phyloP scores from a whole-genome alignment of 805 yeast genomes.

The Starmerella stellata region DNA sequence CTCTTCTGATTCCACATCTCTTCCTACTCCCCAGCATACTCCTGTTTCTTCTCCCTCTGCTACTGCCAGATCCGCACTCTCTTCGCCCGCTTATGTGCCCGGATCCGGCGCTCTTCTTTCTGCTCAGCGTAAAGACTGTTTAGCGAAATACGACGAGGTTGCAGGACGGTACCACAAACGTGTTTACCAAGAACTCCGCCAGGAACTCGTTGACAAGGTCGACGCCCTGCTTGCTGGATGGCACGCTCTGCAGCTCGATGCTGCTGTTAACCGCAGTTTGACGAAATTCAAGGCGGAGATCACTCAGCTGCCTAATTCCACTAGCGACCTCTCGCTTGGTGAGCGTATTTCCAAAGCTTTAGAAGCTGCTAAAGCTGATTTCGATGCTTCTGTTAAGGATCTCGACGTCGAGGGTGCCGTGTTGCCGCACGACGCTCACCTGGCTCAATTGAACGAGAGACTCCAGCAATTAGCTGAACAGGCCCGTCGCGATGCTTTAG shows the following conservation, averaged over 20 bases:
- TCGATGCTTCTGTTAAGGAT: conserved; percentile 23
- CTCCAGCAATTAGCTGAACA: conserved; percentile 22
- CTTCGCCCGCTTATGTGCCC: conserved; percentile 10
- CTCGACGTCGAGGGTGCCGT: conserved; percentile 23
- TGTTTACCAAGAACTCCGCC: conserved; percentile 51
- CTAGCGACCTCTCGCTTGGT: conserved; percentile 14
- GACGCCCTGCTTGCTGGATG: conserved; percentile 27
- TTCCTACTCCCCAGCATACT: too few relatives aligned
- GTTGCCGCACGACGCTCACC: conserved; percentile 14
- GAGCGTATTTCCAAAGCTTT: conserved; percentile 19
- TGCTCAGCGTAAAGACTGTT: conserved; percentile 29
- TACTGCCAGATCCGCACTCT: too few relatives aligned
- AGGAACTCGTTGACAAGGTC: conserved; percentile 32
- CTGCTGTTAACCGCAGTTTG: conserved; percentile 25
- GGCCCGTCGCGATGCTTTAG: conserved; percentile 18
- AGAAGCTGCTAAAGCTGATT: conserved; percentile 16
- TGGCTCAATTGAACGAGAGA: conserved; percentile 20
- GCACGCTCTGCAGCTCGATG: conserved; percentile 28
- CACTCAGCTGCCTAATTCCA: conserved; percentile 2
- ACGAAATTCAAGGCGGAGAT: conserved; percentile 16
- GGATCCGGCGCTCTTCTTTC: conserved; percentile 25
- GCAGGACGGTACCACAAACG: conserved; percentile 58
- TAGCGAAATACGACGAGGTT: conserved; percentile 41
- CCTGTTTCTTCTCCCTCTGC: too few relatives aligned
- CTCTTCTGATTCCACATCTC: too few relatives aligned